Evolutionary conservation across 2,329 filamentous ascomycete genomes (phyloP).

Genomic region (Pseudopithomyces chartarum): DNA sequence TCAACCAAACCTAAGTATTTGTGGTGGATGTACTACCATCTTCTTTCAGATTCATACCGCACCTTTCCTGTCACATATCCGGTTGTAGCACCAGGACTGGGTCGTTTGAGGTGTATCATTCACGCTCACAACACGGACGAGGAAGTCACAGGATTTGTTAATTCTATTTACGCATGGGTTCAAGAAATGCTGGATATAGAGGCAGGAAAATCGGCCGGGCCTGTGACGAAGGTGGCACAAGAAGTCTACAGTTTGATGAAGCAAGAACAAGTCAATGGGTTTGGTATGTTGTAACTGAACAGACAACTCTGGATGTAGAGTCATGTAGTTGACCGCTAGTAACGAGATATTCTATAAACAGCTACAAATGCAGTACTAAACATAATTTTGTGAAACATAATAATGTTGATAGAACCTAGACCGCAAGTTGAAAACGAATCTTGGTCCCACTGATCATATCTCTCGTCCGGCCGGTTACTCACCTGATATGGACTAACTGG

Average conservation of each 20-base stretch:
- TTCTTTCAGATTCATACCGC: not conserved
- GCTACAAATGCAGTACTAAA: no score
- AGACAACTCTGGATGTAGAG: no score
- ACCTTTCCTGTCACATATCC: not conserved
- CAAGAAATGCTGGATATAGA: conserved; percentile 26
- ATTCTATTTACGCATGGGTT: not conserved
- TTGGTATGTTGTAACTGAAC: no score
- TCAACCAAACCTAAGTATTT: not conserved
- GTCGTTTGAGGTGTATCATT: not conserved
- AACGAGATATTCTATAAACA: no score
- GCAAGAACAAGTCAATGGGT: conserved; percentile 1
- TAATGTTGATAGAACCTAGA: no score
- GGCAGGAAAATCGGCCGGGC: not conserved
- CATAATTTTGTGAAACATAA: no score
- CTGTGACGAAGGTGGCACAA: conserved; percentile 6
- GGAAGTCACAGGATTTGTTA: conserved; percentile 23
- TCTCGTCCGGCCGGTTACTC: not conserved
- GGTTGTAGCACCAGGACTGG: not conserved
- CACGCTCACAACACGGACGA: conserved; percentile 55
- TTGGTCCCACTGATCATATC: not conserved
- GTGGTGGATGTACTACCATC: conserved; percentile 36
- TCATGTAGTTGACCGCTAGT: no score
- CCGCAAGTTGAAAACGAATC: no score
- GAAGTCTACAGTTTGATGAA: conserved; percentile 11
- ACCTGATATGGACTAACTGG: not conserved